Base-by-base conservation (phyloP, 768 basidiomycete genomes). In the Mycena belliarum region DNA sequence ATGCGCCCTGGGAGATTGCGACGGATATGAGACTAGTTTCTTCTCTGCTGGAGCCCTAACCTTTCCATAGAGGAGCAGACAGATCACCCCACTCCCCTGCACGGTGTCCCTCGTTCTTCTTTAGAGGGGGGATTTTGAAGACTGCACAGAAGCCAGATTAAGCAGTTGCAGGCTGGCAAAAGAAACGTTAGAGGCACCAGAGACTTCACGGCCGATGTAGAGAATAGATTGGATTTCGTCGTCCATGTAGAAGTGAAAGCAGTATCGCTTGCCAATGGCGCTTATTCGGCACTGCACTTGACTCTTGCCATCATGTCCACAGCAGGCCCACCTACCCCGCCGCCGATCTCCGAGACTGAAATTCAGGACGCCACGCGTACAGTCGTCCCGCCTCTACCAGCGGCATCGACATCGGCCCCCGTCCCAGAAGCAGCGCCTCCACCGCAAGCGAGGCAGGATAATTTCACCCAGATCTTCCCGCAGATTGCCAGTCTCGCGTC, bases 51-150 rank as follows among this genome's bases (percentile, higher is more conserved):
- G 18, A 29, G 40, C 5, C 47, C 44, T 9, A 37, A 18, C 95
- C 95, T 69, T 95, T 95, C 95, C 95, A 98, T 23, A 98, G 73
- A 5, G 93, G 92, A 53, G 81, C 68, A 18, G 82, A 82, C 40
- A 95, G 82, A 72, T 94, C 89, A 16, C 94, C 92, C 95, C 95
- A 98, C 63, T 94, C 91, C 52, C 87, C 88, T 12, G 95, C 95
- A 51, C 92, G 88, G 74, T 96, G 89, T 10, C 95, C 95, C 68
- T 94, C 91, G 66, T 93, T 90, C 37, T 81, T 82, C 67, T 84
- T 93, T 66, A 95, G 76, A 45, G 94, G 86, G 2, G 95, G 95
- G 45, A 97, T 93, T 76, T 88, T 92, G 79, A 88, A 96, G 35
- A 96, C 95, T 95, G 72, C 21, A 43, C 37, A 33, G 29, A 61